Percentiles rank a stretch among this genome's conserved stretches.
phyloP scores from a whole-genome alignment of 2,329 filamentous ascomycete genomes.

The Pseudopithomyces maydicus region DNA sequence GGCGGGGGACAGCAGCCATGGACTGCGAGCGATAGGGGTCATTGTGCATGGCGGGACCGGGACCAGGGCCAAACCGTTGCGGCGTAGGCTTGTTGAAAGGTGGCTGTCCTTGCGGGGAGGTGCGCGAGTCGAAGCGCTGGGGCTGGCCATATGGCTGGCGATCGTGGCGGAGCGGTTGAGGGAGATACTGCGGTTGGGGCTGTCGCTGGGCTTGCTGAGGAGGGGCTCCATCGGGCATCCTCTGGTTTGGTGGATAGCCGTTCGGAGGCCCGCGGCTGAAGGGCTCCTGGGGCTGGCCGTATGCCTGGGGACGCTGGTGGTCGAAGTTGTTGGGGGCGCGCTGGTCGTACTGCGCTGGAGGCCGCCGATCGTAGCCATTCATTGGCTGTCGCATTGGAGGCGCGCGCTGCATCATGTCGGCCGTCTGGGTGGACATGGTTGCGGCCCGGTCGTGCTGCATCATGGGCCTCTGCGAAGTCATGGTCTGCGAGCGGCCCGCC shows the following conservation, averaged over 20 bases:
- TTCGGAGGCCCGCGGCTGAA: constrained; percentile 42
- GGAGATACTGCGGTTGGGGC: constrained; percentile 62
- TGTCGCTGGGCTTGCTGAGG: constrained; percentile 42
- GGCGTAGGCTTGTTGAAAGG: constrained; percentile 61
- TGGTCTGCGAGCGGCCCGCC: constrained; percentile 88
- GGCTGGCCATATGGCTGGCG: constrained; percentile 74
- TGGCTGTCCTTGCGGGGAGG: constrained; percentile 55
- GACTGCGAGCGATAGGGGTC: constrained; percentile 94
- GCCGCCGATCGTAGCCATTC: constrained; percentile 47
- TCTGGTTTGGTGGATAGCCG: constrained; percentile 45
- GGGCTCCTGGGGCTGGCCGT: constrained; percentile 29
- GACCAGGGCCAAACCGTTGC: constrained; percentile 55
- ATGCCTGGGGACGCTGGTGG: constrained; percentile 34
- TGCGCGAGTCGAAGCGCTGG: constrained; percentile 69
- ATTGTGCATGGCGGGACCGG: constrained; percentile 74
- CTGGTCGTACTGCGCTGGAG: constrained; percentile 28
- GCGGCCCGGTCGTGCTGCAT: constrained; percentile 72
- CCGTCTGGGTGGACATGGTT: constrained; percentile 61
- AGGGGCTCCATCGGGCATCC: constrained; percentile 40
- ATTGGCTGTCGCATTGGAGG: constrained; percentile 63
- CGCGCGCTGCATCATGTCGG: constrained; percentile 64
- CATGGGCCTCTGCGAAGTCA: constrained; percentile 78
- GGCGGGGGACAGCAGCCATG: constrained; percentile 76
- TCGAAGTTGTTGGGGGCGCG: constrained; percentile 24
- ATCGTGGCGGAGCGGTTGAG: constrained; percentile 65